Conservation (phyloP, 192 early-diverging fungal species). For the Coemansia sp. region DNA sequence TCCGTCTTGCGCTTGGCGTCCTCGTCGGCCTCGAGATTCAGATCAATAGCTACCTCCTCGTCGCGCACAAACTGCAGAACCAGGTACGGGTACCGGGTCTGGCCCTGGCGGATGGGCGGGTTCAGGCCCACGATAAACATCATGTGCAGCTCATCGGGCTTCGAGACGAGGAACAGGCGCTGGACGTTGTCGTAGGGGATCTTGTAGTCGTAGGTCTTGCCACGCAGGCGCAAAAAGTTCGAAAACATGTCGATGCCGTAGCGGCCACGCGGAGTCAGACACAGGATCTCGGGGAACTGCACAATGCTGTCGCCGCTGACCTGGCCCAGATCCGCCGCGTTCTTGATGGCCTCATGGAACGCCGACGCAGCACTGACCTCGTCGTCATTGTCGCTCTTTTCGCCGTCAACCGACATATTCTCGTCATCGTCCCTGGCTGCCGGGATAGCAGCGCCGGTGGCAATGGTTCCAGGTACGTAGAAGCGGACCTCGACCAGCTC, state of each 20-base stretch:
- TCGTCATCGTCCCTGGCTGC: conserved; percentile 46
- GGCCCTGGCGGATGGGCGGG: conserved; percentile 96
- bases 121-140: conserved; percentile 95
- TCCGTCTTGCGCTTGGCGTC: conserved; percentile 64
- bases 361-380: conserved; percentile 71
- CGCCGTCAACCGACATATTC: conserved; percentile 47
- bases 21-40: conserved; percentile 83
- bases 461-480: conserved; percentile 84
- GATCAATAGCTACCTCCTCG: conserved; percentile 81
- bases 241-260: conserved; percentile 95
- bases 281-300: conserved; percentile 85
- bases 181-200: conserved; percentile 85
- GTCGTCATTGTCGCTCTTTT: conserved; percentile 59
- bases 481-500: conserved; percentile 90
- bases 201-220: conserved; percentile 99
- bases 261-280: conserved; percentile 91
- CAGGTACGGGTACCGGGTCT: conserved; percentile 93
- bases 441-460: conserved; percentile 40
- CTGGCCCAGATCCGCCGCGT: conserved; percentile 86
- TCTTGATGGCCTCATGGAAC: conserved; percentile 92
- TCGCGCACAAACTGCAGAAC: conserved; percentile 96
- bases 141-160: conserved; percentile 91
- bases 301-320: conserved; percentile 88
- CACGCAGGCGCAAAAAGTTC: conserved; percentile 89
- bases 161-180: conserved; percentile 86